A percentile compares a stretch with the other conserved stretches of the same genome.
Conservation (phyloP, 768 basidiomycete genomes). For the Rhodotorula toruloides region DNA sequence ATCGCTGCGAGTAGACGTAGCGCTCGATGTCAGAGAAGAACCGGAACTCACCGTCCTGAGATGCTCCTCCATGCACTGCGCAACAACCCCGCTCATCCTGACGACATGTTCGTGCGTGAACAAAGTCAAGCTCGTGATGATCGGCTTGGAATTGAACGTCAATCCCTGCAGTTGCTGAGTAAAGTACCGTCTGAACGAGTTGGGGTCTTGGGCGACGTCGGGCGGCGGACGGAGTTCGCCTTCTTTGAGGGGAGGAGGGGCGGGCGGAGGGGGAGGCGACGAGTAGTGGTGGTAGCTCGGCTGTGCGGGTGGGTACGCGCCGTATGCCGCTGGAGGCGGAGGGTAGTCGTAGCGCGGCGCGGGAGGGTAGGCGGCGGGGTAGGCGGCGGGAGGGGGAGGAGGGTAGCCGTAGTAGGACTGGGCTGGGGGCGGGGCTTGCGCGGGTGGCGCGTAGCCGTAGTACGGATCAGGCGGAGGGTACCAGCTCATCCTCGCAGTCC, state of each 20-base stretch:
- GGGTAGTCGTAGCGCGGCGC: slow-evolving; percentile 25
- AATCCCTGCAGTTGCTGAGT: slow-evolving; percentile 67
- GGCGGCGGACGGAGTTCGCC: slow-evolving; percentile 30
- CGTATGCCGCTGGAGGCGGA: slow-evolving; percentile 47
- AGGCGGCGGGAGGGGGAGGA: background rate
- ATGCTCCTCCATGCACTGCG: slow-evolving; percentile 74
- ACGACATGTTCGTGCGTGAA: slow-evolving; percentile 74
- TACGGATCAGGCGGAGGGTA: slow-evolving; percentile 9
- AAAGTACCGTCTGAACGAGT: slow-evolving; percentile 74
- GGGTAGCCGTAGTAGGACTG: slow-evolving; percentile 11
- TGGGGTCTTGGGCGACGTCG: slow-evolving; percentile 52
- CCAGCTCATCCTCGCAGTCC: slow-evolving; percentile 4
- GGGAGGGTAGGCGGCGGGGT: slow-evolving; percentile 27
- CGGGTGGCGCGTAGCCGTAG: background rate
- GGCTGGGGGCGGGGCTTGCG: background rate
- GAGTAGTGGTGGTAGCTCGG: background rate
- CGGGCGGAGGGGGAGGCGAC: slow-evolving; percentile 35
- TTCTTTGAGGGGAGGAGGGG: slow-evolving; percentile 48
- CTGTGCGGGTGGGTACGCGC: background rate
- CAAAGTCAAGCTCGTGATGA: slow-evolving; percentile 88
- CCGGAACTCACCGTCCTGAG: slow-evolving; percentile 76
- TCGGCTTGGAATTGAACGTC: slow-evolving; percentile 87
- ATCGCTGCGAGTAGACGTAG: background rate
- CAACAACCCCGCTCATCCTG: slow-evolving; percentile 71
- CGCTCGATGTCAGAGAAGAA: background rate